A percentile compares a stretch with the other conserved stretches of the same genome.
These are phyloP conservation scores for Candida lessepsii DNA, from an alignment of 805 yeast genomes.

Conservation along the genomic window DNA sequence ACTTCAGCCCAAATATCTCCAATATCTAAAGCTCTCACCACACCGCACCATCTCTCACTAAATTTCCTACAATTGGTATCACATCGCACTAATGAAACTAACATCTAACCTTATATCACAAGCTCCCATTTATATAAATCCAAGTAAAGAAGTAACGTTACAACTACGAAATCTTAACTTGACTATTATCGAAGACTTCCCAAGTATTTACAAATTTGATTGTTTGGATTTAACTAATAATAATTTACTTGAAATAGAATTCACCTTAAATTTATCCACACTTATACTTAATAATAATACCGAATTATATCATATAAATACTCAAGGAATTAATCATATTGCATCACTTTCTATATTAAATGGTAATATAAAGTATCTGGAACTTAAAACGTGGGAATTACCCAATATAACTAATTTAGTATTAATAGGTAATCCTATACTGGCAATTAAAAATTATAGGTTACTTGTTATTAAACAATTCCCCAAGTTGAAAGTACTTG, in stretches of 20 bases:
- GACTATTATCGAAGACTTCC: conserved; percentile 36
- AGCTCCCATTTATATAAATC: conserved; percentile 34
- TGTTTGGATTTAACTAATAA: conserved; percentile 77
- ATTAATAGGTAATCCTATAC: conserved; percentile 59
- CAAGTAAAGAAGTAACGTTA: conserved; percentile 35
- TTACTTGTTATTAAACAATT: conserved; percentile 55
- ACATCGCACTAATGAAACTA: conserved; percentile 28
- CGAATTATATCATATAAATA: conserved; percentile 15
- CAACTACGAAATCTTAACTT: conserved; percentile 34
- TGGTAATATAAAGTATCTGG: conserved; percentile 12
- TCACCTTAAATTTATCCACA: conserved; percentile 44
- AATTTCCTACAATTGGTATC: too few relatives aligned
- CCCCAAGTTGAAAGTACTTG: conserved; percentile 65
- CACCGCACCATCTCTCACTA: too few relatives aligned
- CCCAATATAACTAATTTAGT: conserved; percentile 42
- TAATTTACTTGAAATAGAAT: conserved; percentile 54
- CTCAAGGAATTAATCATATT: conserved; percentile 6
- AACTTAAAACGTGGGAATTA: conserved; percentile 24
- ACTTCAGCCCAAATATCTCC: too few relatives aligned
- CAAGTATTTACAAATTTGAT: conserved; percentile 33
- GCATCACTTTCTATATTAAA: conserved; percentile 7
- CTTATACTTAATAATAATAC: conserved; percentile 65
- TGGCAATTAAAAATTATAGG: conserved; percentile 54
- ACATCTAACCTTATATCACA: conserved; percentile 29
- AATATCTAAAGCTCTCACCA: too few relatives aligned